Evolutionary conservation across 2,329 filamentous ascomycete species (phyloP).

Genomic region (Cladophialophora chaetospira): DNA sequence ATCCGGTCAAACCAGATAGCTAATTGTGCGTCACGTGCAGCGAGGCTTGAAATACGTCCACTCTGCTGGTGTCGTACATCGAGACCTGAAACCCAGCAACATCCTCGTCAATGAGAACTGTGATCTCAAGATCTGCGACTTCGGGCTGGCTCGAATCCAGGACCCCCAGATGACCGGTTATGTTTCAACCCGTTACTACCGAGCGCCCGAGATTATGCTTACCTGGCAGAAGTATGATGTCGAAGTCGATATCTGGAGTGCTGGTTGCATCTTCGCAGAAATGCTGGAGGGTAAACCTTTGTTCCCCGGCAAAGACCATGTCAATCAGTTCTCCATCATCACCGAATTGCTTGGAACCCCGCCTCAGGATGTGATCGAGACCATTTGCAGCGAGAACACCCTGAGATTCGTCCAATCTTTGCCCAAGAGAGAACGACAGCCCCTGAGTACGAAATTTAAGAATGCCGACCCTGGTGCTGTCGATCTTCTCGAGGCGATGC

Average conservation of each 20-base stretch:
- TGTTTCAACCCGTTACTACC: conserved; percentile 97
- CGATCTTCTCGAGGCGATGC: conserved; percentile 92
- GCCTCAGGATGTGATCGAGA: conserved; percentile 97
- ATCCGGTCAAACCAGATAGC: conserved; percentile 1
- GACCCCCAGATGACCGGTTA: conserved; percentile 99
- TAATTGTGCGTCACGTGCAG: conserved; percentile 52
- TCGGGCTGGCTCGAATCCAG: conserved; percentile 94
- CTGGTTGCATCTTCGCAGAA: conserved; percentile 97
- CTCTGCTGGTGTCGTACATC: conserved; percentile 95
- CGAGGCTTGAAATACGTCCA: conserved; percentile 98
- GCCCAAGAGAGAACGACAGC: conserved; percentile 89
- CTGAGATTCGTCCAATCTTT: conserved; percentile 96
- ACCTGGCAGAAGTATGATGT: conserved; percentile 99
- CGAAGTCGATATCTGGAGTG: conserved; percentile 99
- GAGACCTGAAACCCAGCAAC: conserved; percentile 97
- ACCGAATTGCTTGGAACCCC: conserved; percentile 95
- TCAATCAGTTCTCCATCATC: conserved; percentile 99
- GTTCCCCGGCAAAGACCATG: conserved; percentile 98
- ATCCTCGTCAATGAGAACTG: conserved; percentile 99
- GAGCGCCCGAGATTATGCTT: conserved; percentile 98
- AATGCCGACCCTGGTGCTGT: conserved; percentile 92
- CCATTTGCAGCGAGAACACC: conserved; percentile 97
- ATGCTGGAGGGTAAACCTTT: conserved; percentile 98
- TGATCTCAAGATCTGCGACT: conserved; percentile 99
- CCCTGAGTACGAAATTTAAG: conserved; percentile 86